Percentiles rank a stretch among this genome's conserved stretches.
Evolutionary conservation across 2,329 filamentous ascomycete species (phyloP).

Genomic region (Fusarium torulosum): DNA sequence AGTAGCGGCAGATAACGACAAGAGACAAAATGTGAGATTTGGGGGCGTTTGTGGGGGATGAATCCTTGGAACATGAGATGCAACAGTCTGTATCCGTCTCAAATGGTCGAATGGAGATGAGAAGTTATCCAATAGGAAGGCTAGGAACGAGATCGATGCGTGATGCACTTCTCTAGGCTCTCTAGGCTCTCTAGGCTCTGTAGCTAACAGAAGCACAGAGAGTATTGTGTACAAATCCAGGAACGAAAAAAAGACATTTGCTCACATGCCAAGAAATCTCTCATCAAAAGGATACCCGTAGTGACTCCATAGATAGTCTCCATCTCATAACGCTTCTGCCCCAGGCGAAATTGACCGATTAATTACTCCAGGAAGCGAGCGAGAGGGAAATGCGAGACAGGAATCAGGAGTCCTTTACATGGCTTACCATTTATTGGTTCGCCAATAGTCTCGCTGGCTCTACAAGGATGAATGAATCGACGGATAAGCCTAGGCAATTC

Average conservation of each 20-base stretch:
- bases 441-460: conserved; percentile 24
- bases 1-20: conserved; percentile 25
- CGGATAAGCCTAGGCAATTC: not conserved
- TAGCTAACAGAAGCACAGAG: conserved; percentile 21
- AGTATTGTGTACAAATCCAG: conserved; percentile 13
- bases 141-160: conserved; percentile 3
- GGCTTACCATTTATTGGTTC: conserved; percentile 25
- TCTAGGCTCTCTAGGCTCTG: not conserved
- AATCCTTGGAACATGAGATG: conserved; percentile 33
- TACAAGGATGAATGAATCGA: conserved; percentile 8
- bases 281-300: not conserved
- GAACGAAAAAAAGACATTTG: not conserved
- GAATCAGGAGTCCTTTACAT: conserved; percentile 1
- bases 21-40: conserved; percentile 32
- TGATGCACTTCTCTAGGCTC: conserved; percentile 20
- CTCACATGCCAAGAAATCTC: not conserved
- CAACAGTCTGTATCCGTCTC: conserved; percentile 34
- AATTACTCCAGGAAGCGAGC: conserved; percentile 34
- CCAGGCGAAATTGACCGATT: conserved; percentile 21
- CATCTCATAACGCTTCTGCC: conserved; percentile 29
- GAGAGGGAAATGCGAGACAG: conserved; percentile 22
- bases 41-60: conserved; percentile 32
- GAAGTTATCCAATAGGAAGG: conserved; percentile 21
- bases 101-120: conserved; percentile 8
- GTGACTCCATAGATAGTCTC: not conserved